These are phyloP conservation scores for Pelargonium australe DNA, from an alignment of 441 rosid species.

Conservation along the genomic window DNA sequence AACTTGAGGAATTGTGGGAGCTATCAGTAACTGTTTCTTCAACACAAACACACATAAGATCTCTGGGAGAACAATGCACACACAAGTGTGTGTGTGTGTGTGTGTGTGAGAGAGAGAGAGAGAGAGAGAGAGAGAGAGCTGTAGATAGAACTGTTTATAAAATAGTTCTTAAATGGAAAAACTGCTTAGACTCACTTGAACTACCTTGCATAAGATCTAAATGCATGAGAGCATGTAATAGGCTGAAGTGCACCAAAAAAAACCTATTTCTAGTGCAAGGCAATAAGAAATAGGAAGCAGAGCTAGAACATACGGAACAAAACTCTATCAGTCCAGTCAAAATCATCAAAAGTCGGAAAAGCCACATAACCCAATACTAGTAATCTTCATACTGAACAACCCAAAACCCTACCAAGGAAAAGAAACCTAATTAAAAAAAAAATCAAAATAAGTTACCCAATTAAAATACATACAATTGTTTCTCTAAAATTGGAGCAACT, in stretches of 20 bases:
- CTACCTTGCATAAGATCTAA: slow-evolving; percentile 2
- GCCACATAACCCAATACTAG: background rate
- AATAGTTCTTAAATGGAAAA: background rate
- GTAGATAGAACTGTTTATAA: background rate
- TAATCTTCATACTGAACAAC: background rate
- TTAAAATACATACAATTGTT: too few species aligned
- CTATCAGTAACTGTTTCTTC: background rate
- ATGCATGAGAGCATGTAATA: background rate
- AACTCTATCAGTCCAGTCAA: background rate
- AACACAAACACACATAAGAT: background rate
- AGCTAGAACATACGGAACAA: background rate
- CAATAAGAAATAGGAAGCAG: background rate
- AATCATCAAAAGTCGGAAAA: background rate
- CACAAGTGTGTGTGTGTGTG: background rate
- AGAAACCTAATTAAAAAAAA: background rate
- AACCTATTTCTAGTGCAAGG: background rate
- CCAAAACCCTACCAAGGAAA: background rate
- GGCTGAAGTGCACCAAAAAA: background rate
- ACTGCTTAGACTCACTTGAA: background rate
- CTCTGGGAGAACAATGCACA: background rate
- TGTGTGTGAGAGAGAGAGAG: background rate
- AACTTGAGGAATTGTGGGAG: background rate
- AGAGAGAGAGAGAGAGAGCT: background rate
- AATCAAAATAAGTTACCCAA: background rate
- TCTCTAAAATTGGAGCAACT: too few species aligned